phyloP scores from a whole-genome alignment of 1,284 basidiomycete genomes.

The Taiwanofungus camphoratus region DNA sequence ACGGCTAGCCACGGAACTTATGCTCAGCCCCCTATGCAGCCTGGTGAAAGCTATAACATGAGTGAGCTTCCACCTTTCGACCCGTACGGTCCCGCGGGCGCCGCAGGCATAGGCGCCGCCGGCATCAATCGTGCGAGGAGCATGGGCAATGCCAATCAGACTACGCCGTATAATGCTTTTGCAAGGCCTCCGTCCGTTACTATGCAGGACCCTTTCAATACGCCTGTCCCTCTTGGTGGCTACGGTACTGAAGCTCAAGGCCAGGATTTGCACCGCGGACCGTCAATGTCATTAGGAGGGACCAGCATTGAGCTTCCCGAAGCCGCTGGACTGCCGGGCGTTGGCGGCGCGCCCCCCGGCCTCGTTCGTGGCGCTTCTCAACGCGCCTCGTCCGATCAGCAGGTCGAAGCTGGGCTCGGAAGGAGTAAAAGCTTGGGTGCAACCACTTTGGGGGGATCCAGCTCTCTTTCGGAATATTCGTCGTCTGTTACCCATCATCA shows the following conservation, averaged over 20 bases:
- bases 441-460: slow-evolving; percentile 14
- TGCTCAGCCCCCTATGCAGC: slow-evolving; percentile 43
- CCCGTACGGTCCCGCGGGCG: slow-evolving; percentile 25
- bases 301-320: slow-evolving; percentile 16
- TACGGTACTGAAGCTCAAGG: slow-evolving; percentile 8
- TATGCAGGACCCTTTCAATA: slow-evolving; percentile 13
- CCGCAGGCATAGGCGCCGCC: slow-evolving; percentile 27
- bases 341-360: slow-evolving; percentile 35
- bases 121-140: slow-evolving; percentile 26
- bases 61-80: slow-evolving; percentile 39
- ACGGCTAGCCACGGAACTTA: slow-evolving; percentile 58
- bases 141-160: slow-evolving; percentile 14
- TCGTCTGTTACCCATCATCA: neutral
- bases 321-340: slow-evolving; percentile 22
- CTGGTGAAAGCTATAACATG: slow-evolving; percentile 42
- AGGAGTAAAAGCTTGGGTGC: slow-evolving; percentile 29
- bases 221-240: slow-evolving; percentile 5
- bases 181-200: slow-evolving; percentile 17
- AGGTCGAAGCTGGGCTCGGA: slow-evolving; percentile 14
- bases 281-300: slow-evolving; percentile 2
- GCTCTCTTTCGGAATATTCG: slow-evolving; percentile 14
- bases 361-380: slow-evolving; percentile 30
- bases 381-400: slow-evolving; percentile 1
- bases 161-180: slow-evolving; percentile 31
- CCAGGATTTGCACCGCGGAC: slow-evolving; percentile 13